Percentiles rank a stretch among this genome's conserved stretches.
Evolutionary conservation across 805 yeast species (phyloP).

Genomic region (Brettanomyces bruxellensis): DNA sequence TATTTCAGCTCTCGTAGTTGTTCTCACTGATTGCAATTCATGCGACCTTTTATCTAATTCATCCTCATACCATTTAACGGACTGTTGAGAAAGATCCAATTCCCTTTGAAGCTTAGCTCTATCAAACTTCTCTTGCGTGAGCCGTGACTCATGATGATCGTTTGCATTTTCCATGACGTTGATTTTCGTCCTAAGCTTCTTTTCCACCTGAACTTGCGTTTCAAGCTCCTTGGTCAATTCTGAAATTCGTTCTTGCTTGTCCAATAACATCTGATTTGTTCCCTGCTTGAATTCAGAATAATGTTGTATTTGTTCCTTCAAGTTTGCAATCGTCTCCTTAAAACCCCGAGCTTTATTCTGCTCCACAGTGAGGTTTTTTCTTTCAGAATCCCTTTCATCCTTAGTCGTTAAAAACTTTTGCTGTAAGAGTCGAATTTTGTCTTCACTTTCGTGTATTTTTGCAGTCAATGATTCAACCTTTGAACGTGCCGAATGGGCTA

Average conservation of each 20-base stretch:
- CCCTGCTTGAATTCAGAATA: slow-evolving; percentile 20
- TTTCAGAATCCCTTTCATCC: not conserved
- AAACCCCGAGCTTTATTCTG: slow-evolving; percentile 12
- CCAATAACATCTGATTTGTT: slow-evolving; percentile 26
- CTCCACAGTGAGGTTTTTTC: slow-evolving; percentile 2
- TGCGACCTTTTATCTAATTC: slow-evolving; percentile 23
- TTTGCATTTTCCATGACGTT: slow-evolving; percentile 28
- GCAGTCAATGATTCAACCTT: slow-evolving; percentile 24
- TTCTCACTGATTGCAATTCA: slow-evolving; percentile 21
- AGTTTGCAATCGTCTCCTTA: slow-evolving; percentile 10
- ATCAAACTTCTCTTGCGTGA: slow-evolving; percentile 17
- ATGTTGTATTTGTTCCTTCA: slow-evolving; percentile 10
- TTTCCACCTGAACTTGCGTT: slow-evolving; percentile 30
- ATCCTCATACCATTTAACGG: slow-evolving; percentile 26
- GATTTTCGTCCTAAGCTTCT: slow-evolving; percentile 33
- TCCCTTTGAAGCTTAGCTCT: slow-evolving; percentile 22
- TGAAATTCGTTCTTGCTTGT: slow-evolving; percentile 28
- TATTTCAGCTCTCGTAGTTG: slow-evolving; percentile 22
- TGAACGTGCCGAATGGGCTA: slow-evolving; percentile 24
- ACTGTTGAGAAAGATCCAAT: slow-evolving; percentile 21
- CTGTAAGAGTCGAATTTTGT: slow-evolving; percentile 11
- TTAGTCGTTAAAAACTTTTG: not conserved
- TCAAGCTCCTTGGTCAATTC: slow-evolving; percentile 32
- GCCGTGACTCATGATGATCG: slow-evolving; percentile 18
- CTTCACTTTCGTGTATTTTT: slow-evolving; percentile 19